Base-by-base conservation (phyloP, 805 yeast species). In the Priceomyces haplophilus region DNA sequence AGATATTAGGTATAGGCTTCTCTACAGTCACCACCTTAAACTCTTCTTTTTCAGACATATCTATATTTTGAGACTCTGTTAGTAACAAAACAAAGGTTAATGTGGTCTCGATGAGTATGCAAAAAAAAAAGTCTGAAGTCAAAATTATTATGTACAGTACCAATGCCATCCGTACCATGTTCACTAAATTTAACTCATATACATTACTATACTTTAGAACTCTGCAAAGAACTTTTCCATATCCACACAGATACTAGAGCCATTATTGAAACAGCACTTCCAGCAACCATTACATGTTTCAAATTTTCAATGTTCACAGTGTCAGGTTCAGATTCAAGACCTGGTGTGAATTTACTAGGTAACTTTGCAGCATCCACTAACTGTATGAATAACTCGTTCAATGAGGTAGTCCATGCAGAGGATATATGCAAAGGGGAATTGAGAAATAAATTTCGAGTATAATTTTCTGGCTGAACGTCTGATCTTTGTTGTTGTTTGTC, bases 401-500 rank as follows among this genome's bases (percentile, higher is more conserved):
- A 60, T 0, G 97, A 87, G 1, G 95, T 77, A 1, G 87, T 75
- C 99, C 99, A 93, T 10, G 82, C 75, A 0, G 95, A 85, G 0
- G 96, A 87, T 1, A 91, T 85, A 56, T 93, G 98, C 48, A 93
- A 64, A 0, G 99, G 99, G 3, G 93, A 86, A 8, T 83, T 81
- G 12, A 93, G 59, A 44, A 63, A 70, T 4, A 89, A 61, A 4
- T 76, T 72, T 21, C 87, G 69, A 0, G 96, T 83, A 55, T 82
- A 89, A 20, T 80, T 83, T 52, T 93, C 98, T 0, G 99, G 99
- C 56, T 88, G 97, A 4, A 76, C 67, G 42, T 79, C 86, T 30
- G 84, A 80, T 29, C 99, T 64, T 56, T 93, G 99, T 56, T 91
- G 97, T 58, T 90, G 98, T 51, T 95, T 82, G 61, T 93, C 99